These are phyloP conservation scores for Candida maris DNA, from an alignment of 805 yeast species.

Conservation along the genomic window DNA sequence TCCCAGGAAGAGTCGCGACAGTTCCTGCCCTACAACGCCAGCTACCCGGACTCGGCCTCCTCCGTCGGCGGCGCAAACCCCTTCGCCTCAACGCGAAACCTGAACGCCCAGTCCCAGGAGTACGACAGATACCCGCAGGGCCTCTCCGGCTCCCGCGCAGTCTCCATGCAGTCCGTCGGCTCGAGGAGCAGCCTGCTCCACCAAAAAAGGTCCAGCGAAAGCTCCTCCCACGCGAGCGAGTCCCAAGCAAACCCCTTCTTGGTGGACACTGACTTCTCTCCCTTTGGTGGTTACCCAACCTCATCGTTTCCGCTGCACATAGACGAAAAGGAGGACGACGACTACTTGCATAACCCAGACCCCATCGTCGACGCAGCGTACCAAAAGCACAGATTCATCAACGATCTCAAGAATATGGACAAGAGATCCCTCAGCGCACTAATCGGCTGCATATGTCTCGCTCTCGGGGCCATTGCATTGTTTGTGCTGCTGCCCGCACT, in stretches of 20 bases:
- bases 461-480: slow-evolving; percentile 59
- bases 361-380: slow-evolving; percentile 87
- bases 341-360: slow-evolving; percentile 93
- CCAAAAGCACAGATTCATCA: slow-evolving; percentile 62
- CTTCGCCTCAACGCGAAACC: slow-evolving; percentile 26
- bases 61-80: slow-evolving; percentile 29
- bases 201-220: slow-evolving; percentile 13
- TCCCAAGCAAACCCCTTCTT: slow-evolving; percentile 37
- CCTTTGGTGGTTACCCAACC: slow-evolving; percentile 97
- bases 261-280: slow-evolving; percentile 67
- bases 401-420: slow-evolving; percentile 67
- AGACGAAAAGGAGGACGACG: slow-evolving; percentile 94
- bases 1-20: slow-evolving; percentile 22
- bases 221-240: slow-evolving; percentile 20
- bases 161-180: slow-evolving; percentile 46
- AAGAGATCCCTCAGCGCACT: slow-evolving; percentile 58
- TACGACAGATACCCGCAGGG: slow-evolving; percentile 68
- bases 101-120: slow-evolving; percentile 39
- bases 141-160: slow-evolving; percentile 51
- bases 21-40: slow-evolving; percentile 19
- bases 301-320: slow-evolving; percentile 83
- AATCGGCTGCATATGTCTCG: slow-evolving; percentile 54
- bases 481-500: slow-evolving; percentile 80
- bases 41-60: slow-evolving; percentile 28
- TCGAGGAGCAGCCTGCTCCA: slow-evolving; percentile 28